These are phyloP conservation scores for Collybia mongolica DNA, from an alignment of 768 basidiomycete species.

Conservation along the genomic window DNA sequence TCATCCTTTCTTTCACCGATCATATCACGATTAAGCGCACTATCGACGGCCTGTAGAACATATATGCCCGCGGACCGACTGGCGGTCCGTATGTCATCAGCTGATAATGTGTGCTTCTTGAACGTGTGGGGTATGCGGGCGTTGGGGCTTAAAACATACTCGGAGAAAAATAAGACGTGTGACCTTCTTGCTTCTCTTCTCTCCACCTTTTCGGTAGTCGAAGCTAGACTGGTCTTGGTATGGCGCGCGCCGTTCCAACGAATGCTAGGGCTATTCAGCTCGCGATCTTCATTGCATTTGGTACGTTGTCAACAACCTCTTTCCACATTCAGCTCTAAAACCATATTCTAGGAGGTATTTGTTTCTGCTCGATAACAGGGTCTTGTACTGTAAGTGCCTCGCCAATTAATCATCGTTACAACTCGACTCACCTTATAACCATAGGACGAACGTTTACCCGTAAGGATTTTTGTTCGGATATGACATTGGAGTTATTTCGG, in stretches of 20 bases:
- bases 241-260: conserved; percentile 50
- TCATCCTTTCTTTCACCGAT: too few relatives aligned
- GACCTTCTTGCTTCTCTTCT: conserved; percentile 20
- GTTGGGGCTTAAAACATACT: conserved; percentile 11
- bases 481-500: conserved; percentile 77
- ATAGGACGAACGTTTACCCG: not conserved
- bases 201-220: conserved; percentile 8
- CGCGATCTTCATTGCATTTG: conserved; percentile 73
- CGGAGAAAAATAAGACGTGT: conserved; percentile 3
- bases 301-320: conserved; percentile 33
- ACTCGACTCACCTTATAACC: not conserved
- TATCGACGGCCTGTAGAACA: too few relatives aligned
- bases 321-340: not conserved
- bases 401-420: not conserved
- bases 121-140: conserved; percentile 5
- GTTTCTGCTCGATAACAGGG: not conserved
- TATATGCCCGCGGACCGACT: conserved; percentile 11
- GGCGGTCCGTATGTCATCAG: conserved; percentile 18
- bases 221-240: conserved; percentile 7
- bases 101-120: conserved; percentile 11
- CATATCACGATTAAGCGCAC: too few relatives aligned
- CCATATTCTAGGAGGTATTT: conserved; percentile 15
- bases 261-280: conserved; percentile 63
- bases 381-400: not conserved
- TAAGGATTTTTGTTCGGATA: conserved; percentile 71